Evolutionary conservation across 202 grass and related monocot genomes (phyloP).

Genomic region (Panicum virgatum): DNA sequence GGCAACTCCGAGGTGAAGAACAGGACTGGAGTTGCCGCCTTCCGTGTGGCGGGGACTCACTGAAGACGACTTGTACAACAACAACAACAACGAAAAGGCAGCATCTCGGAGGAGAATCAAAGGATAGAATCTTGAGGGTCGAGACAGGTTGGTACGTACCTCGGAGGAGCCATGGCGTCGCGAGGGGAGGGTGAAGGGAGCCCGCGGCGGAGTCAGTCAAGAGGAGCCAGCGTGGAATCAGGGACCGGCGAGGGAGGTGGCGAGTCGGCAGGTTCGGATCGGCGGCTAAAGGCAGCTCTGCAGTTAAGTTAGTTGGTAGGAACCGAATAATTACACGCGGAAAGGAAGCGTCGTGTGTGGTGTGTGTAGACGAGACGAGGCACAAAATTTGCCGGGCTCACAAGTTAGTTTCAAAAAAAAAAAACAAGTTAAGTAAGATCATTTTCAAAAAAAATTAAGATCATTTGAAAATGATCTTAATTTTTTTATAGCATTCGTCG

Average conservation of each 20-base stretch:
- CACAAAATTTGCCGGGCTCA: not conserved
- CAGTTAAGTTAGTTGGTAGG: conserved; percentile 36
- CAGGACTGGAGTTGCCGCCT: not conserved
- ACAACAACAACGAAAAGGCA: not conserved
- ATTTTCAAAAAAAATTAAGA: too few relatives aligned
- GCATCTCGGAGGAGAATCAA: not conserved
- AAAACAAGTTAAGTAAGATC: too few relatives aligned
- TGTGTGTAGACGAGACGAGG: too few relatives aligned
- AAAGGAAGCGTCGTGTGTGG: not conserved
- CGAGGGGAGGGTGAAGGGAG: not conserved
- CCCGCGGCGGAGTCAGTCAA: conserved; percentile 28
- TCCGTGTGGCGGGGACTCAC: not conserved
- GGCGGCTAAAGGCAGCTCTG: conserved; percentile 3
- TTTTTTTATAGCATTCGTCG: not conserved
- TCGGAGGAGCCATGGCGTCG: not conserved
- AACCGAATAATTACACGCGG: not conserved
- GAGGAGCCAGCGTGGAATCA: conserved; percentile 13
- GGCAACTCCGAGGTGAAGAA: not conserved
- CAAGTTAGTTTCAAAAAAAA: too few relatives aligned
- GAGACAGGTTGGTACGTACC: not conserved
- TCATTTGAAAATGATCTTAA: too few relatives aligned
- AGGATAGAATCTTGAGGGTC: not conserved
- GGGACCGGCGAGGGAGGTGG: not conserved
- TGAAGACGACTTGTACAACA: not conserved
- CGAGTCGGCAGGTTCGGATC: not conserved